Percentiles rank a stretch among this genome's conserved stretches.
Conservation (phyloP, 2,329 filamentous ascomycete genomes). For the Karstenula rhodostoma region DNA sequence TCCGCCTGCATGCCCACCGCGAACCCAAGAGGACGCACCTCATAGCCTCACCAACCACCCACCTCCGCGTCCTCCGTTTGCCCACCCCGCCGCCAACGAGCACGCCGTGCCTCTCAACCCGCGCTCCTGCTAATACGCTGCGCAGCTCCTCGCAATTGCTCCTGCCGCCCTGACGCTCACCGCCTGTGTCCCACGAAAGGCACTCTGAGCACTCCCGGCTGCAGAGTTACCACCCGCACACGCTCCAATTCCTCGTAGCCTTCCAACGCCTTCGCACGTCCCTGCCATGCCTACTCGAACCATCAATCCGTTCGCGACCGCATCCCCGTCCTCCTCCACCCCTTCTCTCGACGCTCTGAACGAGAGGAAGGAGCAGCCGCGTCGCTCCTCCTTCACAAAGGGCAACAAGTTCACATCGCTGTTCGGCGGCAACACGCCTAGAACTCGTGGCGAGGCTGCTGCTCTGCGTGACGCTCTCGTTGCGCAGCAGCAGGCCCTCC, state of each 20-base stretch:
- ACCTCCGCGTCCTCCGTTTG: slow-evolving; percentile 10
- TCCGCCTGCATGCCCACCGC: slow-evolving; percentile 12
- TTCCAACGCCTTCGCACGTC: slow-evolving; percentile 5
- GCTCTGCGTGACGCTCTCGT: slow-evolving; percentile 73
- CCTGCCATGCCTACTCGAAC: slow-evolving; percentile 69
- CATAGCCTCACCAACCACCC: slow-evolving; percentile 3
- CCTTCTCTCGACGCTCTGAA: slow-evolving; percentile 60
- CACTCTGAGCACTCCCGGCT: slow-evolving; percentile 4
- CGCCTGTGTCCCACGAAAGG: slow-evolving; percentile 24
- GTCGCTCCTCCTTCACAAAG: slow-evolving; percentile 64
- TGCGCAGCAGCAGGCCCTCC: slow-evolving; percentile 64
- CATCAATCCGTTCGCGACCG: slow-evolving; percentile 66
- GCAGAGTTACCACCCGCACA: slow-evolving; percentile 6
- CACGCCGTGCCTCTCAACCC: slow-evolving; percentile 7
- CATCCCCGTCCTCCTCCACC: slow-evolving; percentile 57
- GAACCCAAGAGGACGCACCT: slow-evolving; percentile 16
- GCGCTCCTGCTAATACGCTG: slow-evolving; percentile 24
- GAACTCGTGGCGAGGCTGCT: slow-evolving; percentile 69
- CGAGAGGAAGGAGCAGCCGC: slow-evolving; percentile 63
- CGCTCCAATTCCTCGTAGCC: slow-evolving; percentile 4
- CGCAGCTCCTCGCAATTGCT: slow-evolving; percentile 22
- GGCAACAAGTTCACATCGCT: slow-evolving; percentile 78
- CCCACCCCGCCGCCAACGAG: neutral
- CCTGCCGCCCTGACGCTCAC: slow-evolving; percentile 20
- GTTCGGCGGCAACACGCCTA: slow-evolving; percentile 82